Conservation (phyloP, 2,329 filamentous ascomycete genomes). For the Epichloe amarillans region DNA sequence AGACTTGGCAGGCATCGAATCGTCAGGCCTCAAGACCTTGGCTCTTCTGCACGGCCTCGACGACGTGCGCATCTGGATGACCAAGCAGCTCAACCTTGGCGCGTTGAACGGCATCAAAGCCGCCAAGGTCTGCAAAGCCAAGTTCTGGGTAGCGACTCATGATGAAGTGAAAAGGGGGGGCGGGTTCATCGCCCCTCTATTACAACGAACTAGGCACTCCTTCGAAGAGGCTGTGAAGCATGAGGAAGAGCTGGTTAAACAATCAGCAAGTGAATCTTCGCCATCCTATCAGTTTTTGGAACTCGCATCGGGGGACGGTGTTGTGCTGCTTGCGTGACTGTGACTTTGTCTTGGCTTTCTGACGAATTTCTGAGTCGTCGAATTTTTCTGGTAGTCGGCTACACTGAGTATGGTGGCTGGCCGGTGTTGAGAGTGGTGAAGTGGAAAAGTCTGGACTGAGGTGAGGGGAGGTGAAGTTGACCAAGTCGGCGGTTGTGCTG, state of each 20-base stretch:
- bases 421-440: too few species aligned
- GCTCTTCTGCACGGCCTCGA: slow-evolving; percentile 52
- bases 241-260: slow-evolving; percentile 16
- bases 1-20: slow-evolving; percentile 28
- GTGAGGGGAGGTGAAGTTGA: too few species aligned
- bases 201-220: slow-evolving; percentile 30
- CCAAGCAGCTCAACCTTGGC: slow-evolving; percentile 49
- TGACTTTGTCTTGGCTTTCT: too few species aligned
- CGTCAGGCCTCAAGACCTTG: slow-evolving; percentile 34
- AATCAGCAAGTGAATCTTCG: slow-evolving; percentile 11
- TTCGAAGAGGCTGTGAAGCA: slow-evolving; percentile 28
- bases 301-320: slow-evolving; percentile 41
- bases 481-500: too few species aligned
- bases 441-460: too few species aligned
- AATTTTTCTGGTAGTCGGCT: too few species aligned
- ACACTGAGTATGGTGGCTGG: too few species aligned
- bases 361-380: too few species aligned
- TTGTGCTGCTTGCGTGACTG: slow-evolving; percentile 18
- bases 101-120: slow-evolving; percentile 46
- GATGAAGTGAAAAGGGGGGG: slow-evolving; percentile 49
- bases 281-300: slow-evolving; percentile 35
- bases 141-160: slow-evolving; percentile 54
- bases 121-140: slow-evolving; percentile 36
- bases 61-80: slow-evolving; percentile 37
- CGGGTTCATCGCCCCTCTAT: slow-evolving; percentile 40